Evolutionary conservation across 441 rosid genomes (phyloP).

Genomic region (Sinapis alba): DNA sequence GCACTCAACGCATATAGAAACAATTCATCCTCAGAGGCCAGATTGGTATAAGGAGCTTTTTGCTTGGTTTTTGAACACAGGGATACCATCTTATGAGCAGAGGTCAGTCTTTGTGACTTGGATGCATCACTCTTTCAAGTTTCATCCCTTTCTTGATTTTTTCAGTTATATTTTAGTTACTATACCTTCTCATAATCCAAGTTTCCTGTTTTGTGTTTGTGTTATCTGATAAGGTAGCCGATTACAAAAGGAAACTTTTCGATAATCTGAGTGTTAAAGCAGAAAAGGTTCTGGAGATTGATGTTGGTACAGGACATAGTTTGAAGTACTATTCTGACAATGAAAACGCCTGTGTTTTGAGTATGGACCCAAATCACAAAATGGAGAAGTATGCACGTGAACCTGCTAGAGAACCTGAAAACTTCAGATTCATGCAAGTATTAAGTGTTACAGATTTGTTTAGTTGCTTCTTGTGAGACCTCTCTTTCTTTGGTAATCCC

Average conservation of each 20-base stretch:
- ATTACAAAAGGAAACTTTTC: constrained; percentile 61
- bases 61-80: constrained; percentile 54
- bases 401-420: constrained; percentile 53
- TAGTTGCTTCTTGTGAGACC: neutral
- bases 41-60: constrained; percentile 80
- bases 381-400: constrained; percentile 65
- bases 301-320: constrained; percentile 80
- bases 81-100: constrained; percentile 65
- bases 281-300: constrained; percentile 69
- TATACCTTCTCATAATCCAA: neutral
- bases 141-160: neutral
- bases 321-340: constrained; percentile 59
- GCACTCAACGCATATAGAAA: constrained; percentile 36
- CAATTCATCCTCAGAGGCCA: constrained; percentile 67
- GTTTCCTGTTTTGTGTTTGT: constrained; percentile 1
- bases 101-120: constrained; percentile 49
- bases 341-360: constrained; percentile 53
- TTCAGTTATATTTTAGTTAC: neutral
- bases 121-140: neutral
- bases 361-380: constrained; percentile 71
- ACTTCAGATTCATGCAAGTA: constrained; percentile 66
- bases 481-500: neutral
- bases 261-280: constrained; percentile 58
- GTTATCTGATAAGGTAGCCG: constrained; percentile 48
- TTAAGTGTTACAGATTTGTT: constrained; percentile 23